These are phyloP conservation scores for Fusarium globosum DNA, from an alignment of 2,329 filamentous ascomycete species.

Conservation along the genomic window DNA sequence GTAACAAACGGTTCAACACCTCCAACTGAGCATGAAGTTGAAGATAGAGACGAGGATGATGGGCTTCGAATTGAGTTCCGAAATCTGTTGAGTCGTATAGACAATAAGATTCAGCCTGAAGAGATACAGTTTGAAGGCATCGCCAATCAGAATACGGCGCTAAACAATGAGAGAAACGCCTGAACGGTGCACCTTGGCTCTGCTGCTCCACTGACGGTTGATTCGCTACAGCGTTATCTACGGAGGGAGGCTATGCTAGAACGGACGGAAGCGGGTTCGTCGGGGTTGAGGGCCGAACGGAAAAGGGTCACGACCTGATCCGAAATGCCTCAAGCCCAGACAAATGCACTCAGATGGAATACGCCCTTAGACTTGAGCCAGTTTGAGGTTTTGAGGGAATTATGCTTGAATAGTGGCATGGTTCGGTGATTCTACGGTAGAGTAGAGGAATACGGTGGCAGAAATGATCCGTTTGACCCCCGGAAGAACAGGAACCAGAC, in stretches of 20 bases:
- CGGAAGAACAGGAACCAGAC: neutral
- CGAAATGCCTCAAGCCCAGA: neutral
- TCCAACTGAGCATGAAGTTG: neutral
- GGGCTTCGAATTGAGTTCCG: neutral
- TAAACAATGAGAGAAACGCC: conserved; percentile 12
- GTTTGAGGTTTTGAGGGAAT: conserved; percentile 13
- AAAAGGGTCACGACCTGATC: neutral
- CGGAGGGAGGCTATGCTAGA: conserved; percentile 19
- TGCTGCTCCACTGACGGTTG: neutral
- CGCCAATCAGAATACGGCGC: conserved; percentile 37
- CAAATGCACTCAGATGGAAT: neutral
- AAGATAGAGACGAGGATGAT: neutral
- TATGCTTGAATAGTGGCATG: conserved; percentile 6
- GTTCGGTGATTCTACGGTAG: conserved; percentile 34
- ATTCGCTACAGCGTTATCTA: conserved; percentile 32
- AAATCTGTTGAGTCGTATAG: neutral
- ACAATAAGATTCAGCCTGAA: conserved; percentile 21
- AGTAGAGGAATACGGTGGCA: conserved; percentile 22
- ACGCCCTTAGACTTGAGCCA: neutral
- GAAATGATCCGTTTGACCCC: conserved; percentile 26
- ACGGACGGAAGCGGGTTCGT: conserved; percentile 23
- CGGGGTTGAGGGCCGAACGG: conserved; percentile 26
- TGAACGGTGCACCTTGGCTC: conserved; percentile 1
- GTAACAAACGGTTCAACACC: conserved; percentile 16
- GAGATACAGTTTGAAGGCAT: conserved; percentile 13